Evolutionary conservation across 2,329 filamentous ascomycete species (phyloP).

Genomic region (Corniculantispora saksenae): DNA sequence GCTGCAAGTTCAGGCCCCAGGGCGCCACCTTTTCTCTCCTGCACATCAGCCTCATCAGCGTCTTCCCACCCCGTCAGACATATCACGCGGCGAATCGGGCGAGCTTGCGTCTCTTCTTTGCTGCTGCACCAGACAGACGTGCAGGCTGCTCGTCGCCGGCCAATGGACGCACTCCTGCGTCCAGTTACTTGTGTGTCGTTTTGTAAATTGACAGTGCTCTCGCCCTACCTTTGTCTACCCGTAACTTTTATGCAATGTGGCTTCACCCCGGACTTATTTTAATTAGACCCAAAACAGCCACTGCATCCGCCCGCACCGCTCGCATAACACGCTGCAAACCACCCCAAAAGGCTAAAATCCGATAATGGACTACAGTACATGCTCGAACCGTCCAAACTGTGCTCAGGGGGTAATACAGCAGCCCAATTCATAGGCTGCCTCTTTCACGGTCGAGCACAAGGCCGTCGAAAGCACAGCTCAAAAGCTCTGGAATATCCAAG

Average conservation of each 20-base stretch:
- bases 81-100: background rate
- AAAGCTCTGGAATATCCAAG: background rate
- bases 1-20: background rate
- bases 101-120: too few relatives aligned
- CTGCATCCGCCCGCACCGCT: background rate
- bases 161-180: too few relatives aligned
- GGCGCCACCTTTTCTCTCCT: background rate
- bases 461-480: background rate
- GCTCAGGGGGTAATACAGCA: background rate
- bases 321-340: background rate
- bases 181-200: too few relatives aligned
- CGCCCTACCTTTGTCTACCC: background rate
- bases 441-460: background rate
- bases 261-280: constrained; percentile 9
- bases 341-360: too few relatives aligned
- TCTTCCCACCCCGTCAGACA: constrained; percentile 6
- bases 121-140: too few relatives aligned
- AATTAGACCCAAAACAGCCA: background rate
- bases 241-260: background rate
- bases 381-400: background rate
- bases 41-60: constrained; percentile 9
- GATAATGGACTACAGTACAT: background rate
- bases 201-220: too few relatives aligned
- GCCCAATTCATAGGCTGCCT: background rate
- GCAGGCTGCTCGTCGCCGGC: too few relatives aligned